A percentile compares a stretch with the other conserved stretches of the same genome.
phyloP scores from a whole-genome alignment of 108 stramenopile species.

The Pseudonitzschia multiseries region DNA sequence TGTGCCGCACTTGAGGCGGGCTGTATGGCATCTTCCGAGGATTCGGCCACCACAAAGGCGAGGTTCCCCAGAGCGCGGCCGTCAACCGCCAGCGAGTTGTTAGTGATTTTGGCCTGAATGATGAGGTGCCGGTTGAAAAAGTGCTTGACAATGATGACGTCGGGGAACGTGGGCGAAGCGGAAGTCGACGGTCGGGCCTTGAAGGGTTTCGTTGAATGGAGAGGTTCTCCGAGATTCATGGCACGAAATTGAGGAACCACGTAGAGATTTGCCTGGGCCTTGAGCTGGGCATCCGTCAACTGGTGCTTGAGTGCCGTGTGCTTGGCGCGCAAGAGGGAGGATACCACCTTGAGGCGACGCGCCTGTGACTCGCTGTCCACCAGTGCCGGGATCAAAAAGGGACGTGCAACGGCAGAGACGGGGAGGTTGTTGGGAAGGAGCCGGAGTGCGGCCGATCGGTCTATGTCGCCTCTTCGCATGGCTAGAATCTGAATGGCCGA shows the following conservation, averaged over 20 bases:
- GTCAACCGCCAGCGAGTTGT: conserved; percentile 42
- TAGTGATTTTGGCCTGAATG: conserved; percentile 81
- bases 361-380: conserved; percentile 83
- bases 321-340: conserved; percentile 70
- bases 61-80: conserved; percentile 67
- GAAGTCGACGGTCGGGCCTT: conserved; percentile 69
- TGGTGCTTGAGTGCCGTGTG: conserved; percentile 71
- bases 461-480: conserved; percentile 72
- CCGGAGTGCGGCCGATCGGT: conserved; percentile 51
- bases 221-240: conserved; percentile 73
- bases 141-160: conserved; percentile 81
- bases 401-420: conserved; percentile 69
- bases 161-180: conserved; percentile 73
- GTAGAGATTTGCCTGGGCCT: conserved; percentile 73
- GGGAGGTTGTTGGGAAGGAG: conserved; percentile 81
- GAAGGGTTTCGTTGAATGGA: conserved; percentile 74
- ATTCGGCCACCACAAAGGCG: conserved; percentile 87
- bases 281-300: conserved; percentile 78
- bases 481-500: conserved; percentile 84
- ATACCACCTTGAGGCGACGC: conserved; percentile 75
- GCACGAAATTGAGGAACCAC: conserved; percentile 64
- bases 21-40: conserved; percentile 86
- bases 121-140: conserved; percentile 82
- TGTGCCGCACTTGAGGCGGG: conserved; percentile 45
- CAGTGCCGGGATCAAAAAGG: conserved; percentile 84